Percentiles rank a stretch among this genome's conserved stretches.
Evolutionary conservation across 345 rosid species (phyloP).

Genomic region (Capsella bursapastoris): DNA sequence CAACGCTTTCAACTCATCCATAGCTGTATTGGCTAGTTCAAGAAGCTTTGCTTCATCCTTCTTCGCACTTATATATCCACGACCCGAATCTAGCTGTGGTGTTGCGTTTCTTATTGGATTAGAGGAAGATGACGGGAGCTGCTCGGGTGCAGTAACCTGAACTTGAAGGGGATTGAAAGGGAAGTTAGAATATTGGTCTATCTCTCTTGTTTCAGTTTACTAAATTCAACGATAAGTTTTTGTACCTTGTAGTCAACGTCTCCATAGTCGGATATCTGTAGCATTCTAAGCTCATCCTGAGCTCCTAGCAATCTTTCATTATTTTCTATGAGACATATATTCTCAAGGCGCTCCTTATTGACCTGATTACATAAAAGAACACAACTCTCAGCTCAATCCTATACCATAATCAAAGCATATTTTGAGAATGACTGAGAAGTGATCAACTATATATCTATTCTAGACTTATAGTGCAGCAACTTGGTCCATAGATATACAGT

Average conservation of each 20-base stretch:
- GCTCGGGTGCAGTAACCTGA: conserved; percentile 40
- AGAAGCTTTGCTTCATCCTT: conserved; percentile 12
- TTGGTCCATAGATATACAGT: not conserved
- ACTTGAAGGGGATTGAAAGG: conserved; percentile 48
- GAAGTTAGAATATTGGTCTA: conserved; percentile 31
- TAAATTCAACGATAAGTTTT: conserved; percentile 55
- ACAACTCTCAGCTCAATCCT: not conserved
- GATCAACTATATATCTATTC: no score
- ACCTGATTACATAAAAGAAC: conserved; percentile 48
- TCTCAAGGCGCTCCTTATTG: conserved; percentile 56
- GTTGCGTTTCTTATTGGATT: not conserved
- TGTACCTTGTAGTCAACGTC: conserved; percentile 37
- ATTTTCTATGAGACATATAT: conserved; percentile 51
- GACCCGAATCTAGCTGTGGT: conserved; percentile 33
- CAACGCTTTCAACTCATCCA: conserved; percentile 60
- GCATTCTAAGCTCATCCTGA: conserved; percentile 49
- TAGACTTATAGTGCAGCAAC: not conserved
- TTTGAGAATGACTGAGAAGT: no score
- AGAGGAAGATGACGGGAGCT: conserved; percentile 23
- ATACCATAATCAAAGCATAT: not conserved
- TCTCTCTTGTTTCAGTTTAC: conserved; percentile 51
- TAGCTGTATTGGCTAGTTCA: conserved; percentile 54
- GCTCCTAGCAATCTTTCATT: conserved; percentile 55
- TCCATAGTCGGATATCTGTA: conserved; percentile 43
- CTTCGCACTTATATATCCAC: conserved; percentile 14